phyloP scores from a whole-genome alignment of 306 rosid species.

The Vigna reflexopilosa region DNA sequence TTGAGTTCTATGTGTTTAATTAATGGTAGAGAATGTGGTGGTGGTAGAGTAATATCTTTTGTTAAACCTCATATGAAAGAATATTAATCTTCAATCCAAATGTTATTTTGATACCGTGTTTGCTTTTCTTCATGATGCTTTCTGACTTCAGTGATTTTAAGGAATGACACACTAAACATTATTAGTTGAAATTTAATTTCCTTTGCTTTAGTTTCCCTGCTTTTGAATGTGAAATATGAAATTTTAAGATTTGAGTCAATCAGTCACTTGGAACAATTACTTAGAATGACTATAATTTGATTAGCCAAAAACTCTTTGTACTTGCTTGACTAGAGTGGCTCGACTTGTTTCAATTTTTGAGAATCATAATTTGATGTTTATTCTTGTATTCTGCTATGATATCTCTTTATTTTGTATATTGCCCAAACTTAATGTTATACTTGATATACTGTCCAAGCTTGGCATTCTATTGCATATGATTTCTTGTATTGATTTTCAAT shows the following conservation, averaged over 20 bases:
- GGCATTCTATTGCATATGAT: constrained; percentile 39
- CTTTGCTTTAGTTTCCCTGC: not conserved
- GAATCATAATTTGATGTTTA: constrained; percentile 17
- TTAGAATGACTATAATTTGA: constrained; percentile 5
- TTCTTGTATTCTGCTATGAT: constrained; percentile 21
- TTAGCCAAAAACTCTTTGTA: not conserved
- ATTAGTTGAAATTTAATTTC: not conserved
- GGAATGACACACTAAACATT: not conserved
- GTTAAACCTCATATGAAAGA: too few relatives aligned
- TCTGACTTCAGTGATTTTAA: constrained; percentile 14
- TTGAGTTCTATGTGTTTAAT: too few relatives aligned
- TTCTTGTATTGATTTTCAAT: constrained; percentile 47
- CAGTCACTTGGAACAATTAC: not conserved
- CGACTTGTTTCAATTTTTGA: constrained; percentile 17
- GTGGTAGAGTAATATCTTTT: too few relatives aligned
- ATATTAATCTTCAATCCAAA: too few relatives aligned
- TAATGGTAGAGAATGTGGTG: too few relatives aligned
- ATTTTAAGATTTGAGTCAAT: constrained; percentile 13
- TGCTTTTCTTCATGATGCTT: not conserved
- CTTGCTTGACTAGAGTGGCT: constrained; percentile 14
- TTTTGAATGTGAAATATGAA: constrained; percentile 11
- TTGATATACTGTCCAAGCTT: constrained; percentile 16
- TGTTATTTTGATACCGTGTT: not conserved
- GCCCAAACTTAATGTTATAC: too few relatives aligned
- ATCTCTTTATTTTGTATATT: not conserved